These are phyloP conservation scores for Saccharomyces hybrid DNA, from an alignment of 1,139 yeast species.

Conservation along the genomic window DNA sequence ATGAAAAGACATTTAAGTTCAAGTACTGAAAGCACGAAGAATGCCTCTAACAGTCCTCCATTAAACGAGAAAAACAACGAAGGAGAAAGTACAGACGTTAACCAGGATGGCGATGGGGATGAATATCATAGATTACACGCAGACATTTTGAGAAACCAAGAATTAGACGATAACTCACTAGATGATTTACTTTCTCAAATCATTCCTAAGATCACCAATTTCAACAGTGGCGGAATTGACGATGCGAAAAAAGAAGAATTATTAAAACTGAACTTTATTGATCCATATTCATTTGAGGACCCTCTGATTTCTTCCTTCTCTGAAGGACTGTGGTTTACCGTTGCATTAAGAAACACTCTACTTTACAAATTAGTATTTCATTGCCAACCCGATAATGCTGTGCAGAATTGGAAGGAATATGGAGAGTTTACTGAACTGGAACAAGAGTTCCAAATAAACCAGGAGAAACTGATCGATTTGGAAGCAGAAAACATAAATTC, in stretches of 20 bases:
- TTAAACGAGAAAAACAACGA: neutral
- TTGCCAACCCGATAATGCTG: slow-evolving; percentile 89
- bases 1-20: slow-evolving; percentile 3
- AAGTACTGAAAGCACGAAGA: neutral
- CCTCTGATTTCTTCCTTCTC: slow-evolving; percentile 73
- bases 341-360: slow-evolving; percentile 76
- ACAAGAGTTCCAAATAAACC: slow-evolving; percentile 50
- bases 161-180: slow-evolving; percentile 41
- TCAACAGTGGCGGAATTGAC: slow-evolving; percentile 7
- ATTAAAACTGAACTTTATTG: slow-evolving; percentile 49
- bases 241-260: slow-evolving; percentile 8
- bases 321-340: slow-evolving; percentile 81
- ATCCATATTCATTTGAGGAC: slow-evolving; percentile 83
- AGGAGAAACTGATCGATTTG: slow-evolving; percentile 33
- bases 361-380: slow-evolving; percentile 81
- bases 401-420: slow-evolving; percentile 82
- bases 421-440: slow-evolving; percentile 56
- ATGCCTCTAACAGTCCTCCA: neutral
- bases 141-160: slow-evolving; percentile 18
- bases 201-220: slow-evolving; percentile 15
- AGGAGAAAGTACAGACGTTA: slow-evolving; percentile 4
- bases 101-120: neutral
- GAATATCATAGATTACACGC: slow-evolving; percentile 8
- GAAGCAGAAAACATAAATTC: slow-evolving; percentile 13
- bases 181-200: slow-evolving; percentile 38